Evolutionary conservation across 371 early-diverging fungal genomes (phyloP).

Genomic region (Hamiltosporidium tvaerminnensis): DNA sequence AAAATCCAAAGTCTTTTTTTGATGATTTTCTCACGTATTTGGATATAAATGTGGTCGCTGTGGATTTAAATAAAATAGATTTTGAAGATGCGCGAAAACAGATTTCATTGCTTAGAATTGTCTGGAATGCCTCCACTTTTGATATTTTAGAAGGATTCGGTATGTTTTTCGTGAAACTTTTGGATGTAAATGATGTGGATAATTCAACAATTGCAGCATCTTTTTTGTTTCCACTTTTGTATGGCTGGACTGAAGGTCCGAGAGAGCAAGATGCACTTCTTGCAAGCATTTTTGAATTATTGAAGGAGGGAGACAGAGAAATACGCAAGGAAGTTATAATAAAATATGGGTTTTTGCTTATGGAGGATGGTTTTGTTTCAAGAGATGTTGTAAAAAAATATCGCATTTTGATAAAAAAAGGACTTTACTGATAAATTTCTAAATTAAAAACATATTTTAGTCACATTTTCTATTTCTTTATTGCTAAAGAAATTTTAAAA

Average conservation of each 20-base stretch:
- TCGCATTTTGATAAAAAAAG: not conserved
- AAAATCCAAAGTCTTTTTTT: conserved; percentile 27
- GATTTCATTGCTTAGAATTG: conserved; percentile 27
- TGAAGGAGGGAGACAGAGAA: conserved; percentile 2
- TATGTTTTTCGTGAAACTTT: conserved; percentile 26
- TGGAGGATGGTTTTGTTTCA: conserved; percentile 27
- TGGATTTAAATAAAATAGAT: not conserved
- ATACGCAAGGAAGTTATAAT: conserved; percentile 9
- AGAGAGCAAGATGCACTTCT: conserved; percentile 20
- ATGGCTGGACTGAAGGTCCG: conserved; percentile 1
- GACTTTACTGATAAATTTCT: too few relatives aligned
- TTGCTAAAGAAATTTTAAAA: too few relatives aligned
- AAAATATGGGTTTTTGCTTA: conserved; percentile 23
- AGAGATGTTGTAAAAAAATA: conserved; percentile 15
- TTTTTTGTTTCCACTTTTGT: conserved; percentile 15
- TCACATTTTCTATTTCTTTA: too few relatives aligned
- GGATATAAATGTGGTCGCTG: not conserved
- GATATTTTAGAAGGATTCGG: conserved; percentile 42
- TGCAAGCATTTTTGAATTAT: conserved; percentile 1
- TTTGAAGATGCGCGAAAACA: conserved; percentile 30
- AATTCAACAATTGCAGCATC: conserved; percentile 19
- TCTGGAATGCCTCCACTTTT: conserved; percentile 29
- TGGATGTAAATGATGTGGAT: conserved; percentile 14
- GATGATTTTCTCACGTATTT: conserved; percentile 29
- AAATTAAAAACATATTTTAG: too few relatives aligned